Conservation (phyloP, 176 grass and related monocot genomes). For the Eragrostis nindensis region DNA sequence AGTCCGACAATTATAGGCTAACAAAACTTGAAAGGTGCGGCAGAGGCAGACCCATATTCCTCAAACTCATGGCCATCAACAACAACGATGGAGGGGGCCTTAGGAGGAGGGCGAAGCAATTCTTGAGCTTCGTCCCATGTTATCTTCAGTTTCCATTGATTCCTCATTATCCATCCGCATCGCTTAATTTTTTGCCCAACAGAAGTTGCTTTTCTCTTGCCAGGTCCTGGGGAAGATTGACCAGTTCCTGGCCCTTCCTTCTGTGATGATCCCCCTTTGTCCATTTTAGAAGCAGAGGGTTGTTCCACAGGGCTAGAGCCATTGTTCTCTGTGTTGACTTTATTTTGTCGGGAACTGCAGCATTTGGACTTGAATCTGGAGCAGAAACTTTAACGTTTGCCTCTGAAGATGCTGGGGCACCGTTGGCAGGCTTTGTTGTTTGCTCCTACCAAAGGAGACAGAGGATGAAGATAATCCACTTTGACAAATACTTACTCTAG, state of each 20-base stretch:
- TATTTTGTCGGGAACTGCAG: slow-evolving; percentile 47
- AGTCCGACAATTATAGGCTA: not conserved
- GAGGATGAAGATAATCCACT: slow-evolving; percentile 21
- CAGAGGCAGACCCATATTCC: slow-evolving; percentile 84
- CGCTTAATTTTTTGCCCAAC: slow-evolving; percentile 85
- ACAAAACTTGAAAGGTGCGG: slow-evolving; percentile 26
- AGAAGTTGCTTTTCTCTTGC: slow-evolving; percentile 79
- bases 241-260: slow-evolving; percentile 62
- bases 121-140: slow-evolving; percentile 99
- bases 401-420: slow-evolving; percentile 49
- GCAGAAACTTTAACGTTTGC: slow-evolving; percentile 48
- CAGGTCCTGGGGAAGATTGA: slow-evolving; percentile 50
- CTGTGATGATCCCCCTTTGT: slow-evolving; percentile 56
- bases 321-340: slow-evolving; percentile 57
- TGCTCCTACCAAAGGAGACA: slow-evolving; percentile 64
- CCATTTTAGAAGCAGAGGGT: slow-evolving; percentile 40
- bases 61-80: slow-evolving; percentile 94
- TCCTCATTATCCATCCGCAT: slow-evolving; percentile 88
- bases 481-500: not conserved
- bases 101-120: slow-evolving; percentile 84
- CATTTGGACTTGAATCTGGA: slow-evolving; percentile 52
- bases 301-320: slow-evolving; percentile 55
- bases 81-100: slow-evolving; percentile 66
- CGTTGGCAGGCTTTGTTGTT: slow-evolving; percentile 70
- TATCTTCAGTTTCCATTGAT: slow-evolving; percentile 95